Conservation (phyloP, 2,329 filamentous ascomycete genomes). For the Scedosporium apiospermum region DNA sequence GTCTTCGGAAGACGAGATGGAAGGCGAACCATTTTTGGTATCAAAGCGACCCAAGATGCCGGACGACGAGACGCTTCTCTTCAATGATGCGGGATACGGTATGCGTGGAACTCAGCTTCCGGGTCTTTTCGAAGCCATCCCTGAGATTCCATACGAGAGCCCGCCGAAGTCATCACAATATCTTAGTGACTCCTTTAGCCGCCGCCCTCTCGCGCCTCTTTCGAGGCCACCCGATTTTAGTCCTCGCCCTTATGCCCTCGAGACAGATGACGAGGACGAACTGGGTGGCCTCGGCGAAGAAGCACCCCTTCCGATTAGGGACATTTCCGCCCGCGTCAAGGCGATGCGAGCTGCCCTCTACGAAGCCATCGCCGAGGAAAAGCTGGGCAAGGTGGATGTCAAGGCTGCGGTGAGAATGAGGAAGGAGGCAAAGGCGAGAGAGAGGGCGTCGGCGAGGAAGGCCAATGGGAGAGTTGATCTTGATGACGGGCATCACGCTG, state of each 20-base stretch:
- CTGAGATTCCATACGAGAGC: constrained; percentile 8
- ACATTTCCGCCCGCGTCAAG: not conserved
- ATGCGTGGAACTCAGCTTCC: constrained; percentile 22
- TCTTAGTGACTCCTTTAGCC: not conserved
- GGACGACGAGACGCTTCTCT: constrained; percentile 26
- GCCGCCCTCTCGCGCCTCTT: not conserved
- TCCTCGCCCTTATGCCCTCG: not conserved
- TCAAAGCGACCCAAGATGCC: not conserved
- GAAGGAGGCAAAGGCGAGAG: constrained; percentile 20
- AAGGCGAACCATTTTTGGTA: not conserved
- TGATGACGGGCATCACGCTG: not conserved
- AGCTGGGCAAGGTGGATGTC: constrained; percentile 15
- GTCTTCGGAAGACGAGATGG: constrained; percentile 25
- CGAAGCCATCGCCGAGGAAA: constrained; percentile 9
- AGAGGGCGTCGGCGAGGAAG: constrained; percentile 11
- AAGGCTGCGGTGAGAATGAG: constrained; percentile 18
- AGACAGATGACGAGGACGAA: not conserved
- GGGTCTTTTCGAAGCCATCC: constrained; percentile 14
- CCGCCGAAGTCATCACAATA: constrained; percentile 3
- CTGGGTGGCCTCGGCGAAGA: not conserved
- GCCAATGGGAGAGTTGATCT: not conserved
- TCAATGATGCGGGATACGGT: constrained; percentile 25
- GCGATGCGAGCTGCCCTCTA: not conserved
- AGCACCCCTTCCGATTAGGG: not conserved
- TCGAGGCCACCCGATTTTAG: not conserved